These are phyloP conservation scores for Cornus kousa DNA, from an alignment of 148 eudicot species.

Conservation along the genomic window DNA sequence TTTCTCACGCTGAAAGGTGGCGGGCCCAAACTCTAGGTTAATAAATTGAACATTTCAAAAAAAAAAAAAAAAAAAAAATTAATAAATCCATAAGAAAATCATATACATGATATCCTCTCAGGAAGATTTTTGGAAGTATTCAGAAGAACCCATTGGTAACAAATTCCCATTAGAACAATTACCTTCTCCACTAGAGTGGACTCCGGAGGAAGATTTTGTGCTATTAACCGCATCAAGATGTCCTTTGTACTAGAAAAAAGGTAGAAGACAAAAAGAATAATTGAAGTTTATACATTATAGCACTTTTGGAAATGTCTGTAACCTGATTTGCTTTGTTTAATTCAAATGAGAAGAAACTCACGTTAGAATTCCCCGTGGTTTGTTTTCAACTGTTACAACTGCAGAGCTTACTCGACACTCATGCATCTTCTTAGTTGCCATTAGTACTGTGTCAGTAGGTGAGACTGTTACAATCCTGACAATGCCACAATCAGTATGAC, in stretches of 20 bases:
- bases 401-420: slow-evolving; percentile 70
- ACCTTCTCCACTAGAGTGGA: slow-evolving; percentile 90
- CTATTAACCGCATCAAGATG: slow-evolving; percentile 84
- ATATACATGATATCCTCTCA: neutral
- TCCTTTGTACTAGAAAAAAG: slow-evolving; percentile 73
- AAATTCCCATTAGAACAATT: neutral
- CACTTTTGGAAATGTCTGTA: neutral
- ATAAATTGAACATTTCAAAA: no score
- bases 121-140: no score
- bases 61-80: neutral
- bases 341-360: slow-evolving; percentile 30
- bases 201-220: slow-evolving; percentile 72
- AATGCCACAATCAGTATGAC: slow-evolving; percentile 4
- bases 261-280: no score
- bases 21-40: no score
- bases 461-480: slow-evolving; percentile 79
- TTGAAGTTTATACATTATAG: neutral
- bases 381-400: slow-evolving; percentile 68
- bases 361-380: slow-evolving; percentile 89
- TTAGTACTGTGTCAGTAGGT: slow-evolving; percentile 81
- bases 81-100: neutral
- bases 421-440: slow-evolving; percentile 81
- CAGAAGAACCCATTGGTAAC: neutral
- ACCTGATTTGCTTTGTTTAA: neutral
- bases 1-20: no score